phyloP scores from a whole-genome alignment of 257 asterid genomes.

The Knoxia roxburghii region DNA sequence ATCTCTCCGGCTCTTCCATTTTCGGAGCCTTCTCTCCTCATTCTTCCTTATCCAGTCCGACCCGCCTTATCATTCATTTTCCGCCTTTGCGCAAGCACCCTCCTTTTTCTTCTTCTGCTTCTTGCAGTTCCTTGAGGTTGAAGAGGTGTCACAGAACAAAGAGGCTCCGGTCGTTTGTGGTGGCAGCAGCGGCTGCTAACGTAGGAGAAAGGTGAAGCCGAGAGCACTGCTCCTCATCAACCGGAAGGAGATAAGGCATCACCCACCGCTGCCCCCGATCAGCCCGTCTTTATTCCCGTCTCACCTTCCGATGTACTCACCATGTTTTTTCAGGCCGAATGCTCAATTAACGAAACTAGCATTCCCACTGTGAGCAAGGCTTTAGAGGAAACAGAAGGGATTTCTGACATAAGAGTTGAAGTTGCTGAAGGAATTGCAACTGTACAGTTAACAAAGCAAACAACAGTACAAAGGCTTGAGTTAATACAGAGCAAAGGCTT shows the following conservation, averaged over 20 bases:
- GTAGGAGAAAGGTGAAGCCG: slow-evolving; percentile 23
- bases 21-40: slow-evolving; percentile 15
- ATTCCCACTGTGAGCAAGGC: slow-evolving; percentile 61
- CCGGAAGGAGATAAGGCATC: slow-evolving; percentile 24
- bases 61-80: slow-evolving; percentile 4
- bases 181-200: slow-evolving; percentile 40
- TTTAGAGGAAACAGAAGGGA: too few relatives aligned
- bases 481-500: slow-evolving; percentile 84
- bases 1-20: too few relatives aligned
- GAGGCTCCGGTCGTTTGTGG: slow-evolving; percentile 20
- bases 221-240: slow-evolving; percentile 14
- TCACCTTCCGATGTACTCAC: too few relatives aligned
- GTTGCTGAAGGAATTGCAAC: slow-evolving; percentile 79
- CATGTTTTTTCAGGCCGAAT: slow-evolving; percentile 79
- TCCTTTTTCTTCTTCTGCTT: slow-evolving; percentile 8
- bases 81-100: slow-evolving; percentile 18
- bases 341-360: slow-evolving; percentile 60
- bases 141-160: slow-evolving; percentile 22
- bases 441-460: slow-evolving; percentile 68
- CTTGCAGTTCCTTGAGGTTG: slow-evolving; percentile 18
- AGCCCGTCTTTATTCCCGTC: slow-evolving; percentile 70
- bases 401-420: too few relatives aligned
- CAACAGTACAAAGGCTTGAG: slow-evolving; percentile 91
- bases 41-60: slow-evolving; percentile 14
- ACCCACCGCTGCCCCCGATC: slow-evolving; percentile 34